These are phyloP conservation scores for Lactarius evosmus DNA, from an alignment of 768 basidiomycete genomes.

Conservation along the genomic window DNA sequence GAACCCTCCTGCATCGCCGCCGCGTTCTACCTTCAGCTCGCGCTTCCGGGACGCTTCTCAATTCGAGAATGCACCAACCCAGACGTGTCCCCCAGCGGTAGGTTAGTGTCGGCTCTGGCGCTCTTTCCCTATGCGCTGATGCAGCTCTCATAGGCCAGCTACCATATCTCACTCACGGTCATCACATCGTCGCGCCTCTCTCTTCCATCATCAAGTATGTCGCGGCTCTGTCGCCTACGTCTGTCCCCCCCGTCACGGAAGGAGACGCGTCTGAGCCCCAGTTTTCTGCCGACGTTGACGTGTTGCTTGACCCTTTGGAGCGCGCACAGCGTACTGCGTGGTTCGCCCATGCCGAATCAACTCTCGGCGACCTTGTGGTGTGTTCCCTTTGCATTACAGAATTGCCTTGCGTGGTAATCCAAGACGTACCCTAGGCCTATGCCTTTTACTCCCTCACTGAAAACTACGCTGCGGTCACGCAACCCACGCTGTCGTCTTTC, in stretches of 20 bases:
- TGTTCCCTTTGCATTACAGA: conserved; percentile 32
- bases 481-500: conserved; percentile 51
- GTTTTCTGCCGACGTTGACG: conserved; percentile 46
- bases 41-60: conserved; percentile 64
- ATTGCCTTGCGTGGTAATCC: conserved; percentile 7
- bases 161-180: conserved; percentile 64
- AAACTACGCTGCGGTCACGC: conserved; percentile 61
- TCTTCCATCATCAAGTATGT: conserved; percentile 66
- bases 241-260: conserved; percentile 31
- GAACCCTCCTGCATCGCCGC: conserved; percentile 66
- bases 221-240: conserved; percentile 43
- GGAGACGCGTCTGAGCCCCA: conserved; percentile 18
- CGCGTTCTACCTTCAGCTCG: conserved; percentile 63
- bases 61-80: conserved; percentile 63
- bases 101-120: conserved; percentile 33
- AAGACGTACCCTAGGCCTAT: conserved; percentile 47
- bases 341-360: conserved; percentile 60
- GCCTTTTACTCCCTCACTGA: conserved; percentile 56
- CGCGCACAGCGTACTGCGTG: conserved; percentile 58
- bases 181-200: conserved; percentile 48
- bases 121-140: not conserved
- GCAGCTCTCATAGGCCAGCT: conserved; percentile 53
- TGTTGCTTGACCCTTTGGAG: conserved; percentile 43
- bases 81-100: conserved; percentile 71
- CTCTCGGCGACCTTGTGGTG: conserved; percentile 70